These are phyloP conservation scores for Colletotrichum sp. DNA, from an alignment of 2,329 filamentous ascomycete genomes.

Conservation along the genomic window DNA sequence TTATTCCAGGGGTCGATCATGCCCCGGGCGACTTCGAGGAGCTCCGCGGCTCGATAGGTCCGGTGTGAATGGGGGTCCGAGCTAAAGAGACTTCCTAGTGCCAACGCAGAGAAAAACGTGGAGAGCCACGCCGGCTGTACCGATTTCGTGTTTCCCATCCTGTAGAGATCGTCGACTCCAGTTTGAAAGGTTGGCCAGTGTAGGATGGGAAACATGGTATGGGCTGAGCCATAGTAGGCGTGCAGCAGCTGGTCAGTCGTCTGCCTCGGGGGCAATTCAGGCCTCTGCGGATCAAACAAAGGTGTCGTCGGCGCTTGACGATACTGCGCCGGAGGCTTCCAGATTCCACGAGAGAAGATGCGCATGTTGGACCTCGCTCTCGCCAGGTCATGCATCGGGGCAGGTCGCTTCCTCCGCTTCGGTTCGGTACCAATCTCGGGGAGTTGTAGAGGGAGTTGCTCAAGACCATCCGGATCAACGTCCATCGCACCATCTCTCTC, in stretches of 20 bases:
- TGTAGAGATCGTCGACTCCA: constrained; percentile 80
- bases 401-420: constrained; percentile 65
- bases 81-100: constrained; percentile 80
- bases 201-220: constrained; percentile 82
- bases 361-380: constrained; percentile 76
- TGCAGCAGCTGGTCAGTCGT: constrained; percentile 75
- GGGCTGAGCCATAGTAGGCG: constrained; percentile 78
- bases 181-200: constrained; percentile 86
- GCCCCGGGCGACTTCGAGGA: constrained; percentile 73
- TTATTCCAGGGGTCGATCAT: constrained; percentile 85
- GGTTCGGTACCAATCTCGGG: constrained; percentile 72
- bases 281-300: constrained; percentile 57
- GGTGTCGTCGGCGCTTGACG: constrained; percentile 53
- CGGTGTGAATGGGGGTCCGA: constrained; percentile 60
- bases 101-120: constrained; percentile 82
- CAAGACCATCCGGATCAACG: constrained; percentile 49
- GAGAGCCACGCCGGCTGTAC: constrained; percentile 75
- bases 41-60: constrained; percentile 60
- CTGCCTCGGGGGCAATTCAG: constrained; percentile 73
- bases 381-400: constrained; percentile 71
- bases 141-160: constrained; percentile 62
- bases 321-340: constrained; percentile 77
- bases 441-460: constrained; percentile 59
- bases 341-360: constrained; percentile 77
- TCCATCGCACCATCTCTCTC: constrained; percentile 57